These are phyloP conservation scores for Leptographium lundbergii DNA, from an alignment of 2,329 filamentous ascomycete genomes.

Conservation along the genomic window DNA sequence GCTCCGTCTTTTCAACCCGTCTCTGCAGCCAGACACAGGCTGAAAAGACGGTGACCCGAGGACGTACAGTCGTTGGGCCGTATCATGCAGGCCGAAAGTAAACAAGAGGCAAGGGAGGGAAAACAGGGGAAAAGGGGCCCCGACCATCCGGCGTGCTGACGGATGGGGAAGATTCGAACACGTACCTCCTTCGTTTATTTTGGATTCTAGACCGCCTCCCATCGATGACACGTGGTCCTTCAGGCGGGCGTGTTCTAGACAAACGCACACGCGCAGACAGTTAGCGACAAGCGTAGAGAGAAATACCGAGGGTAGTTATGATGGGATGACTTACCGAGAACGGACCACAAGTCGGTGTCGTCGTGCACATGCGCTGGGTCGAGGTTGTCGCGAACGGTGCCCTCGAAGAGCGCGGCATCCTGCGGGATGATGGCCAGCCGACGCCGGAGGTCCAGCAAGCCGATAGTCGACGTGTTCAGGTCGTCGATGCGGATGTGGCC, in stretches of 20 bases:
- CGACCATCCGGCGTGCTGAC: background rate
- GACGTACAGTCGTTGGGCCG: background rate
- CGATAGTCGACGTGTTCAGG: slow-evolving; percentile 81
- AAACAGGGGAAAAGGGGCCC: no score
- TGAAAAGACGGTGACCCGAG: background rate
- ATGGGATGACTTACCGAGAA: slow-evolving; percentile 53
- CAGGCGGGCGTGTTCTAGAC: slow-evolving; percentile 73
- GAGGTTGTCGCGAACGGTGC: slow-evolving; percentile 73
- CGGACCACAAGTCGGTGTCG: slow-evolving; percentile 94
- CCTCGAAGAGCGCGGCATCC: slow-evolving; percentile 79
- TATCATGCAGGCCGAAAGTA: background rate
- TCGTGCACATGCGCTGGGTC: slow-evolving; percentile 92
- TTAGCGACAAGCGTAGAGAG: background rate
- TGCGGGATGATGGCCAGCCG: slow-evolving; percentile 95
- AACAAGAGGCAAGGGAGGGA: background rate
- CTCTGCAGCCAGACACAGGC: background rate
- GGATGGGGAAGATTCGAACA: slow-evolving; percentile 11
- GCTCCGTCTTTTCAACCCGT: background rate
- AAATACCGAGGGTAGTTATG: no score
- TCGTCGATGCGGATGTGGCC: slow-evolving; percentile 83
- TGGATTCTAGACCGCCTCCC: slow-evolving; percentile 81
- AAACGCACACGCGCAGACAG: background rate
- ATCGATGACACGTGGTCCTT: slow-evolving; percentile 82
- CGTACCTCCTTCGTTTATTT: slow-evolving; percentile 86
- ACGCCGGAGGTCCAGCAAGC: slow-evolving; percentile 74